A percentile compares a stretch with the other conserved stretches of the same genome.
These are phyloP conservation scores for Pleodorina starrii DNA, from an alignment of 139 green algal genomes.

Conservation along the genomic window DNA sequence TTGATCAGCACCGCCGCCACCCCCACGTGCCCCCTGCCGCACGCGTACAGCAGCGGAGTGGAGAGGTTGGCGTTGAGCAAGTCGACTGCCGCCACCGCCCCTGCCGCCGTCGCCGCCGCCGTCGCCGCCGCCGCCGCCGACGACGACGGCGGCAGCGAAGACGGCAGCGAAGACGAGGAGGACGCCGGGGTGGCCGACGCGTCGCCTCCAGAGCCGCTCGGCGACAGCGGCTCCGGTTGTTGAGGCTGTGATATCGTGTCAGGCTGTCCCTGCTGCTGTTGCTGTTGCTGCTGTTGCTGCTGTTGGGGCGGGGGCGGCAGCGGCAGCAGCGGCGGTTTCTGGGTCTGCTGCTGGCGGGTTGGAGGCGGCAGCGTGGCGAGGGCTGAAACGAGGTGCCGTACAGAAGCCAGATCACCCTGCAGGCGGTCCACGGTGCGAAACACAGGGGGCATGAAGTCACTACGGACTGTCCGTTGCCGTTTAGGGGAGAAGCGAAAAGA, in stretches of 20 bases:
- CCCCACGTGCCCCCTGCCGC: conserved; percentile 8
- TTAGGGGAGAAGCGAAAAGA: no score
- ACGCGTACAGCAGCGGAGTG: conserved; percentile 33
- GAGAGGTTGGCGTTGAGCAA: conserved; percentile 10
- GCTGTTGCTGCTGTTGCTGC: not conserved
- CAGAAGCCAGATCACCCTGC: conserved; percentile 2
- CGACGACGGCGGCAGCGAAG: not conserved
- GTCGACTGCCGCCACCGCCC: not conserved
- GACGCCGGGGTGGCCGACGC: no score
- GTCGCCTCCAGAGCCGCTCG: no score
- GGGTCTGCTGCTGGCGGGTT: not conserved
- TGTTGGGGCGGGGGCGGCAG: not conserved
- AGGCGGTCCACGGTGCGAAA: no score
- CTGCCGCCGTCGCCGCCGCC: not conserved
- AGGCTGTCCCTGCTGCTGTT: not conserved
- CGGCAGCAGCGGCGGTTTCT: not conserved
- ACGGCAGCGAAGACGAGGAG: no score
- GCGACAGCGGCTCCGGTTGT: not conserved
- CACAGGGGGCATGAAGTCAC: no score
- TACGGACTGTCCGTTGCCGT: no score
- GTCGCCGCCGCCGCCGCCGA: no score
- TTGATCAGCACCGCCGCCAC: conserved; percentile 35
- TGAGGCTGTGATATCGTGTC: not conserved
- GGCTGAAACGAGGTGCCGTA: conserved; percentile 21
- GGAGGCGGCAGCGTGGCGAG: not conserved